These are phyloP conservation scores for Xylaria acuta DNA, from an alignment of 495 filamentous ascomycete genomes.

Conservation along the genomic window DNA sequence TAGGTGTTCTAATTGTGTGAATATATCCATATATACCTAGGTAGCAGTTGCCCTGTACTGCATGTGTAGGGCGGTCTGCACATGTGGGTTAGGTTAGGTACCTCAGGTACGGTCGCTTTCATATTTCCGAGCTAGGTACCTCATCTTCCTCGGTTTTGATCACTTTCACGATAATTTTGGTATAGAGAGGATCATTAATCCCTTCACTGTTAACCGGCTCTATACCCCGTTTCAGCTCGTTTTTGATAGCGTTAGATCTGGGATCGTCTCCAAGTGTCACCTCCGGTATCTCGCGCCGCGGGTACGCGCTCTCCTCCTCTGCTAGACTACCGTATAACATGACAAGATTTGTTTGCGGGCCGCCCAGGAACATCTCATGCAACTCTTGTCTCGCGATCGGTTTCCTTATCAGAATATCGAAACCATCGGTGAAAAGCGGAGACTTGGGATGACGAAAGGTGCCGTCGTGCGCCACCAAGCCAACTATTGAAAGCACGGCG, in stretches of 20 bases:
- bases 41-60: no score
- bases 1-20: background rate
- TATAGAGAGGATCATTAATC: background rate
- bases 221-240: background rate
- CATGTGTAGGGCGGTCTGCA: no score
- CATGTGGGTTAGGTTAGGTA: no score
- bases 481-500: conserved; percentile 8
- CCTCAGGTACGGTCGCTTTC: no score
- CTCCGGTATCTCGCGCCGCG: background rate
- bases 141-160: background rate
- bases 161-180: background rate
- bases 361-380: conserved; percentile 1
- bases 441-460: background rate
- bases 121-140: background rate
- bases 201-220: background rate
- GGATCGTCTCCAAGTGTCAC: background rate
- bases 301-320: conserved; percentile 8
- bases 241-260: conserved; percentile 6
- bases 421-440: background rate
- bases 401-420: background rate
- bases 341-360: conserved; percentile 6
- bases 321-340: background rate
- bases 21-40: background rate
- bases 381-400: background rate
- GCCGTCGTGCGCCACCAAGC: background rate